Conservation (phyloP, 495 filamentous ascomycete genomes). For the Aspergillus hancockii region DNA sequence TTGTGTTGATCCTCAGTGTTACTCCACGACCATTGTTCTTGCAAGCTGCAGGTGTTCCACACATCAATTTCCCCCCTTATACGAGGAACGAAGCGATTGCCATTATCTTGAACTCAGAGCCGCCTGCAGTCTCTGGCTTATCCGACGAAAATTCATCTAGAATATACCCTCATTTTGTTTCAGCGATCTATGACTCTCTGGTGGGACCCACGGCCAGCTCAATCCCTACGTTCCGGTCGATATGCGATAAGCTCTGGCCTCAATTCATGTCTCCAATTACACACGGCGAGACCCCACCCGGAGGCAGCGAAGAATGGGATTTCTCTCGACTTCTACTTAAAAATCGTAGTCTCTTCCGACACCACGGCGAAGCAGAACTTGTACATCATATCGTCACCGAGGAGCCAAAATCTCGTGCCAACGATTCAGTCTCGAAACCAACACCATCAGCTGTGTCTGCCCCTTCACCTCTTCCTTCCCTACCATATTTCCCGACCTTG, state of each 20-base stretch:
- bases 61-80: constrained; percentile 85
- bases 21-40: constrained; percentile 71
- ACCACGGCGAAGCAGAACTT: constrained; percentile 72
- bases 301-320: constrained; percentile 61
- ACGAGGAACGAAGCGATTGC: constrained; percentile 73
- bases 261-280: constrained; percentile 63
- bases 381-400: constrained; percentile 66
- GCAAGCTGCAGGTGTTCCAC: constrained; percentile 68
- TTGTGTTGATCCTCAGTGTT: constrained; percentile 72
- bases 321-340: constrained; percentile 79
- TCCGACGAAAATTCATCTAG: constrained; percentile 30
- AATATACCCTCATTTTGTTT: constrained; percentile 46
- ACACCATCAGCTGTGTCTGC: constrained; percentile 30
- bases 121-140: constrained; percentile 33
- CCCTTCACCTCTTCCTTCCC: constrained; percentile 40
- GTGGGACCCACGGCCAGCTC: constrained; percentile 47
- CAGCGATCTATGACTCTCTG: constrained; percentile 42
- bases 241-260: constrained; percentile 71
- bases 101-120: constrained; percentile 61
- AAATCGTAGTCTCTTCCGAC: constrained; percentile 72
- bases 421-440: constrained; percentile 24
- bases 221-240: constrained; percentile 41
- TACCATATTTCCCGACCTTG: constrained; percentile 80
- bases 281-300: constrained; percentile 36
- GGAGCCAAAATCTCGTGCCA: constrained; percentile 14